Base-by-base conservation (phyloP, 2,329 filamentous ascomycete species). In the Sclerotinia glacialis region DNA sequence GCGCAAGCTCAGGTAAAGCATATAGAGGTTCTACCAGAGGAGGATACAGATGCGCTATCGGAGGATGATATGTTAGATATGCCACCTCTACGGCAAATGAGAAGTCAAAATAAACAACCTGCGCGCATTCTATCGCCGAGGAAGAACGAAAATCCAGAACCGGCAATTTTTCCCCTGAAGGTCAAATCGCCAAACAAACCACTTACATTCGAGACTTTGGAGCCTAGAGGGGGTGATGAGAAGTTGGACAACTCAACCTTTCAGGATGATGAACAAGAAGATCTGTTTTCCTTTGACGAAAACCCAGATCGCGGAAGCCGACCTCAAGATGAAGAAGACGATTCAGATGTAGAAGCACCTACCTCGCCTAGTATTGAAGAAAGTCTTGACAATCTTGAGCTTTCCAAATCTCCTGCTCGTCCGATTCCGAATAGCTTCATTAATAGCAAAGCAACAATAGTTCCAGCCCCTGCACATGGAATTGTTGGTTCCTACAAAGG, bases 401-500 rank as follows among this genome's bases (percentile, higher is more conserved):
- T 67, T 61, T 63, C 58, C 23, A 56, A 67, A 53, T 70, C 69
- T 5, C 67, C 69, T 18, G 28, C 64, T 12, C 52, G 34, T n/a
- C 55, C 55, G 11, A 42, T 66, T 37, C 28, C 21, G 14, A 42
- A 26, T 46, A 28, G 26, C 42, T 65, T 58, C 26, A 37, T 21
- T 26, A 55, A 34, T 18, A 61, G 34, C 18, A 66, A 60, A 58
- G 31, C 56, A 47, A 23, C 44, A 28, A 37, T 18, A 42, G 49
- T 50, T n/a, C 40, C 58, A 42, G 34, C 55, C 16, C 59, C 65
- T 34, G 44, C 68, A 18, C 66, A 56, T 11, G 69, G 69, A 12
- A n/a, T 69, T 12, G 69, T 83, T 18, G 83, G 83, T 3, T 85
- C 83, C n/a, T 85, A 84, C 71, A 83, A 81, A 71, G 83, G 83